Evolutionary conservation across 2,329 filamentous ascomycete genomes (phyloP), one percentile per base, ranked within the genome.

Genomic region (Aspergillus sp.): DNA sequence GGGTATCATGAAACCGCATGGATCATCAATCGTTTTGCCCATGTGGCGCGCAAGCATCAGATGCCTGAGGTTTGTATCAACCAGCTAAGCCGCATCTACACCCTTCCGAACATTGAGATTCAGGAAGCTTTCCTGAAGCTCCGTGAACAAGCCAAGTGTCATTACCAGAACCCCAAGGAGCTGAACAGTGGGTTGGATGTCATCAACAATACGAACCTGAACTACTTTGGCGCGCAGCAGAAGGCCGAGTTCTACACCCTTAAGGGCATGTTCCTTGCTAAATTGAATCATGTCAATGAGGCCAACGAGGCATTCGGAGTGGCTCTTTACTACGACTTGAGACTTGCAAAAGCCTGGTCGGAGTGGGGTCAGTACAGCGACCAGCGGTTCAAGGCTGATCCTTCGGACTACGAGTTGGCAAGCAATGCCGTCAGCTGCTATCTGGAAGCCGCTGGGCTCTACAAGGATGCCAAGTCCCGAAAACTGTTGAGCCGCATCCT

Each of bases 311-410:
- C 95, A 0, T 99, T 96, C 68, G 94, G 94, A 46, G 95, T 92
- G 47, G 95, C 94, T 0, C 74, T 99, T 55, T 97, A 93, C 76
- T 97, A 96, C 63, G 95, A 99, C 64, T 90, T 99, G 61, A 88
- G 91, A 62, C 84, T 96, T 46, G 89, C 94, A 3, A 99, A 99
- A 75, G 94, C 94, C 3, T 99, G 94, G 94, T 93, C 94, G 14
- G 94, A 99, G 76, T 99, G 94, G 94, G 94, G 94, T 47, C 91
- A 96, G 66, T 99, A 96, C 79, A 97, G 96, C 66, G 94, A 99
- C 70, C 86, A 91, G 62, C 88, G 94, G 51, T 99, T 97, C 80
- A 97, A 96, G 75, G 88, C 91, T 49, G 89, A 96, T 59, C 88
- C 92, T 0, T 78, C 81, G 4, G 89, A 96, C 65, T 80, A 96